Evolutionary conservation across 2,329 filamentous ascomycete genomes (phyloP).

Genomic region (Phoma sp.): DNA sequence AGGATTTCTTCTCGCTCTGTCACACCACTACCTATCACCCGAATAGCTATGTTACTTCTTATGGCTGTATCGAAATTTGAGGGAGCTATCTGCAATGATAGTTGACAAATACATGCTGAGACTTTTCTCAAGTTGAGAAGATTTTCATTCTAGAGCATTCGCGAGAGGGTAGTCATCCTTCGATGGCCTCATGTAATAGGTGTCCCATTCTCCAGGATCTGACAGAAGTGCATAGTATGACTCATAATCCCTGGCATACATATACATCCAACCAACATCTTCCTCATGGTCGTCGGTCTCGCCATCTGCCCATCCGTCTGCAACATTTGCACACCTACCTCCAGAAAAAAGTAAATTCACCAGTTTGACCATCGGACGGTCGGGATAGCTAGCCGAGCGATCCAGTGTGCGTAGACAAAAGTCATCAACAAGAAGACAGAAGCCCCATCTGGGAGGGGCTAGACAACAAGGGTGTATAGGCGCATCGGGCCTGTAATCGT

Average conservation of each 20-base stretch:
- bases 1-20: no score
- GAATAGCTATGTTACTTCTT: no score
- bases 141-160: not conserved
- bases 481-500: not conserved
- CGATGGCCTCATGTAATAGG: not conserved
- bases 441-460: slow-evolving; percentile 20
- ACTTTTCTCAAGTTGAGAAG: not conserved
- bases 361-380: slow-evolving; percentile 9
- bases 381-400: not conserved
- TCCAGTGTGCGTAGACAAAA: not conserved
- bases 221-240: not conserved
- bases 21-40: no score
- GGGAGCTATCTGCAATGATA: no score
- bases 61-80: no score
- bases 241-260: slow-evolving; percentile 1
- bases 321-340: no score
- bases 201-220: not conserved
- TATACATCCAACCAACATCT: slow-evolving; percentile 27
- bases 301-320: slow-evolving; percentile 23
- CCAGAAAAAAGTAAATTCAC: slow-evolving; percentile 4
- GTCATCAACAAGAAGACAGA: slow-evolving; percentile 24
- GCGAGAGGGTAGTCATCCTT: not conserved
- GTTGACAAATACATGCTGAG: no score
- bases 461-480: slow-evolving; percentile 6
- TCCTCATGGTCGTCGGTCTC: slow-evolving; percentile 20